These are phyloP conservation scores for Coniochaeta ligniaria DNA, from an alignment of 2,329 filamentous ascomycete species.

Conservation along the genomic window DNA sequence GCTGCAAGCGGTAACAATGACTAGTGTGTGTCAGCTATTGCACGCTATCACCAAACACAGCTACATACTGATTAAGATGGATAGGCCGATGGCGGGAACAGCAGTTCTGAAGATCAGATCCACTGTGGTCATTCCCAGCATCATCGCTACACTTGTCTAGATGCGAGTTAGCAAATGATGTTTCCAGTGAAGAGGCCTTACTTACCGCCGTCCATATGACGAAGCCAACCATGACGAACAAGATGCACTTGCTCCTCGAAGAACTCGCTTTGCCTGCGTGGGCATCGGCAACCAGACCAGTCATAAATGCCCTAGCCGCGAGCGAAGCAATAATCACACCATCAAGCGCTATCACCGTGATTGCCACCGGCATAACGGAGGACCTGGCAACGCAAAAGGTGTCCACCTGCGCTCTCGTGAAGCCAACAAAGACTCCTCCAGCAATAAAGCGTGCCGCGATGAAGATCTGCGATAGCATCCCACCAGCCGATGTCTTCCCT, in stretches of 20 bases:
- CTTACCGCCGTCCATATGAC: slow-evolving; percentile 48
- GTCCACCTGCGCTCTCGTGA: slow-evolving; percentile 43
- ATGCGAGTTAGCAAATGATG: slow-evolving; percentile 9
- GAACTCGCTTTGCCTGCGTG: slow-evolving; percentile 17
- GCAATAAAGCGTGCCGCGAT: slow-evolving; percentile 42
- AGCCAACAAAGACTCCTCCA: slow-evolving; percentile 46
- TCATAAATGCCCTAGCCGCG: slow-evolving; percentile 30
- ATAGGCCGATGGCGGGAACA: slow-evolving; percentile 42
- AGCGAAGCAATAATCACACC: slow-evolving; percentile 35
- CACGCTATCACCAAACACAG: neutral
- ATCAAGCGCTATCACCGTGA: slow-evolving; percentile 37
- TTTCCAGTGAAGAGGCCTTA: slow-evolving; percentile 8
- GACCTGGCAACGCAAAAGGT: slow-evolving; percentile 44
- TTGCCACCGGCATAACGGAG: slow-evolving; percentile 34
- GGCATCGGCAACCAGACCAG: slow-evolving; percentile 24
- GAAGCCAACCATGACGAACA: slow-evolving; percentile 34
- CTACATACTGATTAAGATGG: slow-evolving; percentile 39
- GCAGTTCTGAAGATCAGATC: slow-evolving; percentile 38
- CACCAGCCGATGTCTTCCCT: slow-evolving; percentile 20
- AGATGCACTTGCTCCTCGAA: slow-evolving; percentile 30
- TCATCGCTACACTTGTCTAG: slow-evolving; percentile 43
- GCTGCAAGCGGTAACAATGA: slow-evolving; percentile 30
- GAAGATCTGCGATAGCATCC: slow-evolving; percentile 37
- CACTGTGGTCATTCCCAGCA: slow-evolving; percentile 37
- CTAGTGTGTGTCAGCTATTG: slow-evolving; percentile 19